Conservation (phyloP, 2,329 filamentous ascomycete species). For the Akanthomyces uredinophilus region DNA sequence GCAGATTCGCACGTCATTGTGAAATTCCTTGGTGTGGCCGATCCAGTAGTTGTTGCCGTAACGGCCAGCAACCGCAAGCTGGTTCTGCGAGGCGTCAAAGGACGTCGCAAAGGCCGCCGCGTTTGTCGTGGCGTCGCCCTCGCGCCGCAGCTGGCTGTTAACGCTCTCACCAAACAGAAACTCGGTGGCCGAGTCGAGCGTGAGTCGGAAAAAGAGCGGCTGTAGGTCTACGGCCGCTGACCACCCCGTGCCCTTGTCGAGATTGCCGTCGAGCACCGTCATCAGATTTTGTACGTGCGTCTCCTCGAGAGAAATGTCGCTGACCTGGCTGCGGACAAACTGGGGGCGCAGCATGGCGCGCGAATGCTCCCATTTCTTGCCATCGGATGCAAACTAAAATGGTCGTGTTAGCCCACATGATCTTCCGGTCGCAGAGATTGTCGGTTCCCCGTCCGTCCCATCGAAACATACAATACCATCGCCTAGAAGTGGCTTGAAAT, state of each 20-base stretch:
- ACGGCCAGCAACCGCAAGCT: constrained; percentile 47
- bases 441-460: not conserved
- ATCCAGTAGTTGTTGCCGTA: constrained; percentile 41
- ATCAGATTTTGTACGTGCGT: constrained; percentile 30
- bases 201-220: constrained; percentile 43
- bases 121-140: constrained; percentile 6
- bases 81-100: constrained; percentile 35
- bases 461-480: constrained; percentile 28
- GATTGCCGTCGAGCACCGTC: constrained; percentile 19
- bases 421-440: too few relatives aligned
- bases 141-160: constrained; percentile 29
- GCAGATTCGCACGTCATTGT: constrained; percentile 58
- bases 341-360: constrained; percentile 35
- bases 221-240: constrained; percentile 37
- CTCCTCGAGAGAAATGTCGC: constrained; percentile 38
- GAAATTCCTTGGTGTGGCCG: constrained; percentile 51
- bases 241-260: constrained; percentile 29
- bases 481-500: constrained; percentile 38
- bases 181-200: constrained; percentile 43
- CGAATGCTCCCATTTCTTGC: constrained; percentile 33
- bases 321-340: constrained; percentile 38
- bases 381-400: constrained; percentile 29
- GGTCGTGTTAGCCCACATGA: not conserved
- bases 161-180: constrained; percentile 59
- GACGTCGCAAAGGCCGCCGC: constrained; percentile 27